Percentiles rank a stretch among this genome's conserved stretches.
These are phyloP conservation scores for Rhinocladiella mackenziei DNA, from an alignment of 2,329 filamentous ascomycete species.

Conservation along the genomic window DNA sequence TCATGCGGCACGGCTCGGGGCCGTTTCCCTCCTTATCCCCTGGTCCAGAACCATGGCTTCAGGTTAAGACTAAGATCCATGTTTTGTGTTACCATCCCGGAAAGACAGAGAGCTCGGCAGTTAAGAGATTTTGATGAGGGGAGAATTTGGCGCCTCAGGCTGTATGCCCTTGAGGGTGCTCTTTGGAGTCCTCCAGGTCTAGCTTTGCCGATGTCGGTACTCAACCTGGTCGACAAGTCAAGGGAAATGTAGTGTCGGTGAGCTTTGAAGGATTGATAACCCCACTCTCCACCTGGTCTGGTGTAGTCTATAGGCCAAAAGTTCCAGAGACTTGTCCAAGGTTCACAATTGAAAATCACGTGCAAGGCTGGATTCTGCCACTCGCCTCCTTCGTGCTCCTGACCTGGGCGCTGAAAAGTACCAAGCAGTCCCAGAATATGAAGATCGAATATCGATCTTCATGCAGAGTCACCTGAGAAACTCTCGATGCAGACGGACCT, in stretches of 20 bases:
- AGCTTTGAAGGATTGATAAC: too few relatives aligned
- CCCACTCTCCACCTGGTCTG: too few relatives aligned
- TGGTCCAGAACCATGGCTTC: too few relatives aligned
- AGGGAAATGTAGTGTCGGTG: too few relatives aligned
- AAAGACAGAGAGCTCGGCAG: background rate
- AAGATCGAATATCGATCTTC: background rate
- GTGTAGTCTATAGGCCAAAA: too few relatives aligned
- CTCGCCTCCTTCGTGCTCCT: background rate
- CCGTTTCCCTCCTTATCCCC: conserved; percentile 14
- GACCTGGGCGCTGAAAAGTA: background rate
- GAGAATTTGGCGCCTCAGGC: background rate
- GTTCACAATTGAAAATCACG: background rate
- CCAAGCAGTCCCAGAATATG: background rate
- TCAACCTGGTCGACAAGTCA: background rate
- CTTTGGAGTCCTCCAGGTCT: background rate
- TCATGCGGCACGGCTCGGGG: conserved; percentile 19
- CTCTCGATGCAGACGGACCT: background rate
- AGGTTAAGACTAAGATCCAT: too few relatives aligned
- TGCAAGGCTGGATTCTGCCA: background rate
- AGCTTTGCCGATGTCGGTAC: background rate
- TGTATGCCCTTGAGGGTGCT: background rate
- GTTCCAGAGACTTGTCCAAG: too few relatives aligned
- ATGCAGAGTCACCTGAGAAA: background rate
- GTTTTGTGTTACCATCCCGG: too few relatives aligned
- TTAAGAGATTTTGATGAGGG: background rate